These are phyloP conservation scores for Hypoxylon trugodes DNA, from an alignment of 495 filamentous ascomycete species.

Conservation along the genomic window DNA sequence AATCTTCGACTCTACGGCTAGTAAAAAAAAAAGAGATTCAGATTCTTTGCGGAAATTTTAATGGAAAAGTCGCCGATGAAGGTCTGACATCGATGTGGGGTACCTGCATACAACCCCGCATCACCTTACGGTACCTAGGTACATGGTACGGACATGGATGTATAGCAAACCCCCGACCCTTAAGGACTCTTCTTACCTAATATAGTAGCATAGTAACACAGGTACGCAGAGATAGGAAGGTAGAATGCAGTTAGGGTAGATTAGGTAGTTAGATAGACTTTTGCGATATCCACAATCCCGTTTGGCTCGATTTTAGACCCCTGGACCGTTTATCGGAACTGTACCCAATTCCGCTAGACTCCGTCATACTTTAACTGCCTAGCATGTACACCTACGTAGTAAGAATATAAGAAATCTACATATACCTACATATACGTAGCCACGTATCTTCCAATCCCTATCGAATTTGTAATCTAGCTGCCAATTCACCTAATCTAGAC, in stretches of 20 bases:
- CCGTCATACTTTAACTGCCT: background rate
- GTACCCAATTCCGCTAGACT: conserved; percentile 21
- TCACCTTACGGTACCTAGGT: conserved; percentile 4
- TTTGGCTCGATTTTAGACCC: conserved; percentile 4
- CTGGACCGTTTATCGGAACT: conserved; percentile 19
- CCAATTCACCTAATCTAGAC: too few species aligned
- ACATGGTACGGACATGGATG: conserved; percentile 9
- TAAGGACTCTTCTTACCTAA: background rate
- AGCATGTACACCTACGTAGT: background rate
- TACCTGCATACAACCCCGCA: conserved; percentile 38
- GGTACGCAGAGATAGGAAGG: background rate
- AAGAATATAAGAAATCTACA: background rate
- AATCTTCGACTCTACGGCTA: conserved; percentile 6
- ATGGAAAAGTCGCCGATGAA: conserved; percentile 2
- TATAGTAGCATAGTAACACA: background rate
- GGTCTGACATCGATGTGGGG: conserved; percentile 30
- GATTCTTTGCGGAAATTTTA: conserved; percentile 10
- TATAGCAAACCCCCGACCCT: too few species aligned
- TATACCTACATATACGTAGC: background rate
- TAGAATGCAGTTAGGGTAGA: background rate
- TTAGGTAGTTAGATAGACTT: too few species aligned
- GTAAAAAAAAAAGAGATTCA: too few species aligned
- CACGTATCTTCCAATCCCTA: background rate
- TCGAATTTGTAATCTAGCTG: too few species aligned
- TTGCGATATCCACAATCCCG: too few species aligned